Evolutionary conservation across 1,284 basidiomycete genomes (phyloP).

Genomic region (Flammula alnicola): DNA sequence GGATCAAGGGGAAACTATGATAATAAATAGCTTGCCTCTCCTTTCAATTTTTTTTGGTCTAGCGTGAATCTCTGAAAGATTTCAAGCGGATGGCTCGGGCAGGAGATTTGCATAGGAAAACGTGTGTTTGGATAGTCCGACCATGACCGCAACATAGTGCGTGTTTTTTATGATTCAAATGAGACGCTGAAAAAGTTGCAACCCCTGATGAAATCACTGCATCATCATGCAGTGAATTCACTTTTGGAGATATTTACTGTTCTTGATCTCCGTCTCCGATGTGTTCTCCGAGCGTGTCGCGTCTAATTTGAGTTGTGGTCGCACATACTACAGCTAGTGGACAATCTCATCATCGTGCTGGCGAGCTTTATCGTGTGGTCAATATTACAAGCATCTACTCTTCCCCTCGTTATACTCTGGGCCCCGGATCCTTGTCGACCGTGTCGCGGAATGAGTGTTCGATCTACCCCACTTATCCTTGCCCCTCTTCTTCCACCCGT

Average conservation of each 20-base stretch:
- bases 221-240: conserved; percentile 5
- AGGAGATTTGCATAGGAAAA: too few relatives aligned
- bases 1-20: conserved; percentile 53
- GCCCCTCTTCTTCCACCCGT: not conserved
- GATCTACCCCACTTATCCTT: not conserved
- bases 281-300: not conserved
- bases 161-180: too few relatives aligned
- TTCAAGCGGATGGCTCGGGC: too few relatives aligned
- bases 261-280: conserved; percentile 12
- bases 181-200: not conserved
- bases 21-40: not conserved
- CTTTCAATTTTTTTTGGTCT: not conserved
- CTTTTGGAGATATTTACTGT: conserved; percentile 7
- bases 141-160: too few relatives aligned
- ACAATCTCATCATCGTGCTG: not conserved
- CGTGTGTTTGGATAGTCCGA: too few relatives aligned
- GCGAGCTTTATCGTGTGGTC: not conserved
- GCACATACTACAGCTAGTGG: not conserved
- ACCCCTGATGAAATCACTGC: conserved; percentile 1
- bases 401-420: conserved; percentile 1
- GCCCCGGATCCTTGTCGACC: conserved; percentile 3
- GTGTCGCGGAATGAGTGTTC: not conserved
- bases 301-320: not conserved
- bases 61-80: too few relatives aligned
- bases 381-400: conserved; percentile 2